A percentile compares a stretch with the other conserved stretches of the same genome.
Conservation (phyloP, 208 protist genomes). For the Acanthamoeba culbertsoni region DNA sequence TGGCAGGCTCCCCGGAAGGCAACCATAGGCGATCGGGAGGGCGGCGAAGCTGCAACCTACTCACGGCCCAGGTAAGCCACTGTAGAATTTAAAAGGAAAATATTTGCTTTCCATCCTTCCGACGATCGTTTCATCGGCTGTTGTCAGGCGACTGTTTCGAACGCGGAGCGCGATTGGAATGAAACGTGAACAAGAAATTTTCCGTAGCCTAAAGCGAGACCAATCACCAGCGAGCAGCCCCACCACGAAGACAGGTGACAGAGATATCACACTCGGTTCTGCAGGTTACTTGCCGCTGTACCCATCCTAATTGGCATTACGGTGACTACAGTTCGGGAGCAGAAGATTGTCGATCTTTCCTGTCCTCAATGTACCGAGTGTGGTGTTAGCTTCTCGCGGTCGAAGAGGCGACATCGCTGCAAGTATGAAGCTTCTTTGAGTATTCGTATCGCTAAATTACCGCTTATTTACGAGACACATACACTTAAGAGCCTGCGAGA, state of each 20-base stretch:
- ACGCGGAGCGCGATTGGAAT: not conserved
- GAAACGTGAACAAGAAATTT: not conserved
- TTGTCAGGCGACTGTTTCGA: not conserved
- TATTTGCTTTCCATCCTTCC: no score
- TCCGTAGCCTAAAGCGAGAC: not conserved
- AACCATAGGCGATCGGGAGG: not conserved
- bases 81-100: no score
- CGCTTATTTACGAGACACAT: not conserved
- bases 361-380: not conserved
- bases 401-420: not conserved
- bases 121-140: no score
- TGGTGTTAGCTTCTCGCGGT: not conserved
- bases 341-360: not conserved
- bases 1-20: not conserved
- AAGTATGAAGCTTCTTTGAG: not conserved
- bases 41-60: no score
- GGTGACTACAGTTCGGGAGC: no score
- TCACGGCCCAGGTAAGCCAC: no score
- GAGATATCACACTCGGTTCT: no score
- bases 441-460: not conserved
- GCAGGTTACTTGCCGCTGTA: no score
- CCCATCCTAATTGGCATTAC: no score
- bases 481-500: not conserved
- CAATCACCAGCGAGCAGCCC: no score
- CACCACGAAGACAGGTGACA: no score